Base-by-base conservation (phyloP, 2,329 filamentous ascomycete species). In the Aphanocladium album region DNA sequence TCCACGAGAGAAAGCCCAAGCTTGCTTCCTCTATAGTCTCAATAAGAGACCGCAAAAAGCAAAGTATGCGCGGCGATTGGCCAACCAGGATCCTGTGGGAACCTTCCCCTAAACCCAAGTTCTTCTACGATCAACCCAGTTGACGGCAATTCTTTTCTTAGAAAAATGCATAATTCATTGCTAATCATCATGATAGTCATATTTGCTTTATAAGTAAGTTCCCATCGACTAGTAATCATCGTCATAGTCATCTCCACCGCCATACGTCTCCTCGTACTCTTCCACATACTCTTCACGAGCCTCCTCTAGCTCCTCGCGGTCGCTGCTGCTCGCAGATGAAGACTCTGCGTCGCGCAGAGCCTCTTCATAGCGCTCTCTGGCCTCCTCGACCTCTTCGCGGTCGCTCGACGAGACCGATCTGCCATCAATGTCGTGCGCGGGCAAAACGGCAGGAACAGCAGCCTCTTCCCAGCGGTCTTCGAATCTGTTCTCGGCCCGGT, bases 281-380 rank as follows among this genome's bases (percentile, higher is more conserved):
- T 84, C 80, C 52, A 79, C 72, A 60, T 81, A 80, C 67, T 79
- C 79, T 66, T 80, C 71, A 58, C 79, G 65, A 1, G 80, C 80
- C 68, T 85, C 82, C 63, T 83, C 78, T 4, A 83, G 70, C 59
- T 79, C 78, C 69, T 85, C 76, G 4, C 74, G 68, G 62, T 82
- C 81, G 63, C 80, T 84, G 65, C 77, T 83, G 70, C 76, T 81
- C 19, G 77, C 77, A 54, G 74, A 72, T 1, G 77, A 79, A 64
- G 76, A 74, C 5, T 67, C 64, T 8, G 75, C 77, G 1, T 64
- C 71, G 45, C 70, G 72, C 12, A 76, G 69, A 3, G 77, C 76
- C 64, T 79, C 77, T 65, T 81, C 77, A 56, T 77, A 78, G 52
- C 73, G 73, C 64, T 68, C 78, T 61, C 69, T 73, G 57, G 72